Evolutionary conservation across 1,139 yeast species (phyloP).

Genomic region (Candida pseudocylindracea): DNA sequence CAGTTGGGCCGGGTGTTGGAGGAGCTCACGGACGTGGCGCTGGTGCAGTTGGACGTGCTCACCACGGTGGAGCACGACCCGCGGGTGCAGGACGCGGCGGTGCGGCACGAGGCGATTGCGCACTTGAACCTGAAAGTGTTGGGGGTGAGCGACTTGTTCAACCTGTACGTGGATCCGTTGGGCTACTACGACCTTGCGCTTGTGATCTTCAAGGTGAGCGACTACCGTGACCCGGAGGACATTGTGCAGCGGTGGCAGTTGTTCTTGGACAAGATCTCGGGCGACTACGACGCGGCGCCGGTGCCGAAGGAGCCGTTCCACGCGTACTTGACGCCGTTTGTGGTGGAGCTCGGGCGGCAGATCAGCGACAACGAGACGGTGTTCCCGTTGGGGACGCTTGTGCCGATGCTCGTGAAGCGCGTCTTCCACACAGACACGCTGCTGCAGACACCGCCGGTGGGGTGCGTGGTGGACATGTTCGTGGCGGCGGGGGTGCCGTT

Average conservation of each 20-base stretch:
- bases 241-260: constrained; percentile 52
- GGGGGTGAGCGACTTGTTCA: constrained; percentile 60
- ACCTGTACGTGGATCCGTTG: constrained; percentile 70
- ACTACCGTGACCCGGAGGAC: constrained; percentile 54
- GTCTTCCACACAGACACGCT: constrained; percentile 15
- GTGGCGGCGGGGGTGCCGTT: constrained; percentile 52
- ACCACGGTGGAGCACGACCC: constrained; percentile 34
- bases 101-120: constrained; percentile 15
- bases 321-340: constrained; percentile 14
- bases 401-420: constrained; percentile 16
- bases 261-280: constrained; percentile 24
- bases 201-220: constrained; percentile 61
- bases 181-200: constrained; percentile 74
- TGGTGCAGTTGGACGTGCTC: constrained; percentile 67
- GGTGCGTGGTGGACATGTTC: constrained; percentile 39
- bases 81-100: constrained; percentile 17
- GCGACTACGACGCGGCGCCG: constrained; percentile 11
- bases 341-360: constrained; percentile 20
- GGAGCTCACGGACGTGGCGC: constrained; percentile 73
- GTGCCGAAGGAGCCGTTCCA: constrained; percentile 16
- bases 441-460: constrained; percentile 14
- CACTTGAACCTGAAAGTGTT: constrained; percentile 43
- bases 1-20: constrained; percentile 48
- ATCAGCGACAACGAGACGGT: constrained; percentile 37
- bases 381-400: constrained; percentile 59